phyloP scores from a whole-genome alignment of 2,329 filamentous ascomycete species.

The Apiospora kogelbergensis region DNA sequence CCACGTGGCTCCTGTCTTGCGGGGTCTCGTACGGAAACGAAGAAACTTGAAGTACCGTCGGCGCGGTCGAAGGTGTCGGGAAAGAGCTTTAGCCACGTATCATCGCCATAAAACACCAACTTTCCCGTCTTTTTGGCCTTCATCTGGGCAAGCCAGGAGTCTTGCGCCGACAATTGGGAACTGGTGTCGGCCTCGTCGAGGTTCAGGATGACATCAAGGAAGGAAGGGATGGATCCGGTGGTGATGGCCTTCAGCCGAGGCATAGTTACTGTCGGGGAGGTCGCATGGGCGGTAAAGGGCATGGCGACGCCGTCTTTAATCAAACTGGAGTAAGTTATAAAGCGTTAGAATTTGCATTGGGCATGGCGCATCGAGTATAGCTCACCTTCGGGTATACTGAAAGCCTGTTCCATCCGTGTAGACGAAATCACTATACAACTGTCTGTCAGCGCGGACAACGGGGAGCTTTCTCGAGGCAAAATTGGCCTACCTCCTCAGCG shows the following conservation, averaged over 20 bases:
- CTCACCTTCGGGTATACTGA: slow-evolving; percentile 80
- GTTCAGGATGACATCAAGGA: slow-evolving; percentile 94
- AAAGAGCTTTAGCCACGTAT: slow-evolving; percentile 98
- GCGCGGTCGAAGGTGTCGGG: slow-evolving; percentile 81
- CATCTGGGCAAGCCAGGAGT: slow-evolving; percentile 95
- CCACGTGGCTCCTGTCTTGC: slow-evolving; percentile 22
- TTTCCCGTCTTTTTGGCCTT: slow-evolving; percentile 70
- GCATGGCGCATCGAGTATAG: background rate
- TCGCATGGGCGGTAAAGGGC: slow-evolving; percentile 92
- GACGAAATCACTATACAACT: slow-evolving; percentile 76
- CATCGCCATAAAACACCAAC: slow-evolving; percentile 93
- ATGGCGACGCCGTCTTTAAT: slow-evolving; percentile 81
- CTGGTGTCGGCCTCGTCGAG: slow-evolving; percentile 92
- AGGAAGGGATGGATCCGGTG: slow-evolving; percentile 96
- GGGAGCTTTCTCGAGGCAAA: background rate
- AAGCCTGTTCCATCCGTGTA: slow-evolving; percentile 81
- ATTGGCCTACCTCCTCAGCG: slow-evolving; percentile 71
- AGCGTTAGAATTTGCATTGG: background rate
- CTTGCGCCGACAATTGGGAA: slow-evolving; percentile 82
- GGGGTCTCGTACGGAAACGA: slow-evolving; percentile 74
- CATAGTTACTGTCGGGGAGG: slow-evolving; percentile 98
- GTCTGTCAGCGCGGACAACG: background rate
- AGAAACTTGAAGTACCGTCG: slow-evolving; percentile 97
- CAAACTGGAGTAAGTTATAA: slow-evolving; percentile 52
- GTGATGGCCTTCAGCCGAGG: slow-evolving; percentile 96